Base-by-base conservation (phyloP, 2,329 filamentous ascomycete genomes). In the Trichoderma oligosporum region DNA sequence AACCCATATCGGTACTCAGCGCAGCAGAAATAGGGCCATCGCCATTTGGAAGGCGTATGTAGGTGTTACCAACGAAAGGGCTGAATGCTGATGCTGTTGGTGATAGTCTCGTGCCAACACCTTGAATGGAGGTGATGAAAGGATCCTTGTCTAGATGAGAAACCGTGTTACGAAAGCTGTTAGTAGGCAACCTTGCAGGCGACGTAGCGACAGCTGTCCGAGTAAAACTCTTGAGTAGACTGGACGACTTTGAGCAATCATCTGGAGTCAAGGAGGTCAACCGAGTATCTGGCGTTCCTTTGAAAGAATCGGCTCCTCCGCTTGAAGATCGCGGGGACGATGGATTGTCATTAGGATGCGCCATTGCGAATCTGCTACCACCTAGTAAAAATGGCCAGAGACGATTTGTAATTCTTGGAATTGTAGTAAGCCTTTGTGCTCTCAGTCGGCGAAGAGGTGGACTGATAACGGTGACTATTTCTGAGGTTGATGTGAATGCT, bases 241-340 rank as follows among this genome's bases (percentile, higher is more conserved):
- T 74, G 14, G 70, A 69, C 18, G 77, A 76, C 62, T 77, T 70
- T 12, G 78, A 77, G 51, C 70, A 57, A 38, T 83, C 82, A 14
- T 83, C 80, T 0, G 85, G 84, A 4, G 85, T 88, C 66, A 87
- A 87, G 5, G 80, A 73, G 4, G 84, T 85, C 39, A 86, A 62
- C 48, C 79, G 81, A 7, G 85, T 87, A 58, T 86, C 83, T 0
- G 86, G 85, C 5, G 86, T 88, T 14, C 79, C 81, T 63, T 82
- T 79, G 65, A 77, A 79, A 9, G 84, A 86, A 51, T 82, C 81
- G 29, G 76, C 76, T 18, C 73, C 76, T 44, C 77, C 80, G 53
- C 67, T 74, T 1, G 79, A 80, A 0, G 81, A 82, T 57, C 73
- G 75, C 42, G 81, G 79, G 3, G 81, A 82, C 29, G 76, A 69